These are phyloP conservation scores for Penicillium thymicola DNA, from an alignment of 2,329 filamentous ascomycete genomes.

Conservation along the genomic window DNA sequence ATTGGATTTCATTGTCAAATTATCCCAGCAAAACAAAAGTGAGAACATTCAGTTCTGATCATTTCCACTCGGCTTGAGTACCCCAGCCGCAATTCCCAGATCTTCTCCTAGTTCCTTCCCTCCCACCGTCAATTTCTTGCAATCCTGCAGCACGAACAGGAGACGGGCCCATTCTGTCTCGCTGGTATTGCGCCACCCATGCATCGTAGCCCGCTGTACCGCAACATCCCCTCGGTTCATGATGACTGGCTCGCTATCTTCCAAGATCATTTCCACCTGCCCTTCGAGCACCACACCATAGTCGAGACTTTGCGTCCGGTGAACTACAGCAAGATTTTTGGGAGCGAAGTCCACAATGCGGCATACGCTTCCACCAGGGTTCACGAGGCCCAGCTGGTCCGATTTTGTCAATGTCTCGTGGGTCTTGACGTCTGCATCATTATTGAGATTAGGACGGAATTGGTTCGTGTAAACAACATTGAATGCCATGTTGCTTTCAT, in stretches of 20 bases:
- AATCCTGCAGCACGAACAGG: constrained; percentile 37
- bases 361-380: constrained; percentile 42
- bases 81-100: constrained; percentile 14
- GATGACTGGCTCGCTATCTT: constrained; percentile 48
- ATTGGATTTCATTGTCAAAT: neutral
- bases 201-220: constrained; percentile 56
- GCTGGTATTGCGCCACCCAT: constrained; percentile 53
- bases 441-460: constrained; percentile 36
- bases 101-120: constrained; percentile 27
- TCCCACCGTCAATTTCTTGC: constrained; percentile 20
- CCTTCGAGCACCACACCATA: constrained; percentile 57
- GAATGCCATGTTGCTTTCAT: constrained; percentile 36
- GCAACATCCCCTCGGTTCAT: constrained; percentile 54
- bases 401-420: constrained; percentile 29
- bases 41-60: neutral
- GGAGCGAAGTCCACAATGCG: constrained; percentile 51
- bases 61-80: constrained; percentile 18
- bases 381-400: constrained; percentile 37
- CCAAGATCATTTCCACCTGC: constrained; percentile 51
- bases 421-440: constrained; percentile 33
- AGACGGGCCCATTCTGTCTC: constrained; percentile 49
- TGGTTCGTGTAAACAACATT: constrained; percentile 41
- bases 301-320: constrained; percentile 54
- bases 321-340: constrained; percentile 45
- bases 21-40: neutral